A percentile compares a stretch with the other conserved stretches of the same genome.
phyloP scores from a whole-genome alignment of 192 early-diverging fungal species.

The Backusella tuberculispora region DNA sequence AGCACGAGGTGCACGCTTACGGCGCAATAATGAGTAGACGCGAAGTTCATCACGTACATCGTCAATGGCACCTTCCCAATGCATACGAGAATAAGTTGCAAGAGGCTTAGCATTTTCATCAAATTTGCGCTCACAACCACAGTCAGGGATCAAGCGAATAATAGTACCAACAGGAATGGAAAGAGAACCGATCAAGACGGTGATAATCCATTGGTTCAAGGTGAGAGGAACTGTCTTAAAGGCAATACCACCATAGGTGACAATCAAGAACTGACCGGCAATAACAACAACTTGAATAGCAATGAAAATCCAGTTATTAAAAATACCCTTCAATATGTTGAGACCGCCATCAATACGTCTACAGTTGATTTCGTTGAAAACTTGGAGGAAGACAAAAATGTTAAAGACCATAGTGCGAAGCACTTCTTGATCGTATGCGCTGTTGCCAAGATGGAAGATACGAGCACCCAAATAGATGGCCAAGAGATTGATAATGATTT shows the following conservation, averaged over 20 bases:
- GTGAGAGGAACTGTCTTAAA: conserved; percentile 82
- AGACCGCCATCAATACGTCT: conserved; percentile 75
- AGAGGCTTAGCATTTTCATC: conserved; percentile 43
- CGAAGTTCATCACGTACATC: conserved; percentile 39
- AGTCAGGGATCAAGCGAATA: conserved; percentile 82
- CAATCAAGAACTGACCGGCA: conserved; percentile 79
- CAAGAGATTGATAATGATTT: conserved; percentile 75
- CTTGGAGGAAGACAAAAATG: conserved; percentile 91
- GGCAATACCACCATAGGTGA: conserved; percentile 85
- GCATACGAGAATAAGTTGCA: conserved; percentile 41
- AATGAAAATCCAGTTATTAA: conserved; percentile 81
- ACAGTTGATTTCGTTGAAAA: conserved; percentile 95
- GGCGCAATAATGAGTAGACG: conserved; percentile 30
- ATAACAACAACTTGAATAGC: conserved; percentile 75
- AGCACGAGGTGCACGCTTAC: background rate
- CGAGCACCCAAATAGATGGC: conserved; percentile 57
- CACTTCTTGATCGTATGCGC: conserved; percentile 42
- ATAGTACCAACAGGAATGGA: conserved; percentile 82
- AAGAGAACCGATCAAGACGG: conserved; percentile 77
- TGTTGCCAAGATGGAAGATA: conserved; percentile 60
- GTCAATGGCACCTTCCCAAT: conserved; percentile 45
- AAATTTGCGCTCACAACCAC: conserved; percentile 41
- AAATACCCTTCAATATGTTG: conserved; percentile 91
- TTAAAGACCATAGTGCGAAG: conserved; percentile 89
- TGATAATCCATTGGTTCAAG: conserved; percentile 75